Base-by-base conservation (phyloP, 805 yeast species). In the Torulaspora microellipsoides region DNA sequence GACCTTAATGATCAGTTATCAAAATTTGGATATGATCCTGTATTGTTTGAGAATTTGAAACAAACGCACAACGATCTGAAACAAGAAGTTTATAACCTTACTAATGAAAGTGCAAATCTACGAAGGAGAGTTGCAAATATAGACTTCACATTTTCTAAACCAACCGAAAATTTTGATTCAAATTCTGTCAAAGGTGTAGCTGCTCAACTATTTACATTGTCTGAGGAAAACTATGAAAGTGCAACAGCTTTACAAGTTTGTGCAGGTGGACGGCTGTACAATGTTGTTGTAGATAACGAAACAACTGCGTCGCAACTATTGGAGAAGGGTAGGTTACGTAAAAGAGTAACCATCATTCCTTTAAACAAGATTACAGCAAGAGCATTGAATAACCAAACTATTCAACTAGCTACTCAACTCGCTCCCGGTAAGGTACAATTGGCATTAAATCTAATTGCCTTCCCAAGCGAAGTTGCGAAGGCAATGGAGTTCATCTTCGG, bases 401-500 rank as follows among this genome's bases (percentile, higher is more conserved):
- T 90, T 0, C 60, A 71, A 0, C 62, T 77, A 12, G 98, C 98
- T 0, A 85, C 86, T 58, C 64, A 70, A n/a, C 47, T 85, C 7
- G 86, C 93, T 29, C 95, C 95, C 1, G 82, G 80, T 2, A 81
- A 83, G 51, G 98, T 90, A 13, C 95, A 93, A 52, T 70, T 89
- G n/a, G 99, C 99, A 0, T 63, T 89, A 36, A 80, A 90, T 56
- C 69, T 91, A 47, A 75, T 93, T 42, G 83, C 83, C 2, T 95
- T 77, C 59, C 87, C 85, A 14, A 63, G 67, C 0, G 87, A 83
- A 43, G 81, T 88, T 15, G 46, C 72, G 3, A 80, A 75, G 42
- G 99, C 98, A 0, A 86, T 95, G 93, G 83, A 86, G 53, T 88
- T 79, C 54, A 87, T 91, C 15, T 93, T 93, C 66, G 99, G 99